Percentiles rank a stretch among this genome's conserved stretches.
phyloP scores from a whole-genome alignment of 495 filamentous ascomycete genomes.

The Diplogelasinospora grovesii region DNA sequence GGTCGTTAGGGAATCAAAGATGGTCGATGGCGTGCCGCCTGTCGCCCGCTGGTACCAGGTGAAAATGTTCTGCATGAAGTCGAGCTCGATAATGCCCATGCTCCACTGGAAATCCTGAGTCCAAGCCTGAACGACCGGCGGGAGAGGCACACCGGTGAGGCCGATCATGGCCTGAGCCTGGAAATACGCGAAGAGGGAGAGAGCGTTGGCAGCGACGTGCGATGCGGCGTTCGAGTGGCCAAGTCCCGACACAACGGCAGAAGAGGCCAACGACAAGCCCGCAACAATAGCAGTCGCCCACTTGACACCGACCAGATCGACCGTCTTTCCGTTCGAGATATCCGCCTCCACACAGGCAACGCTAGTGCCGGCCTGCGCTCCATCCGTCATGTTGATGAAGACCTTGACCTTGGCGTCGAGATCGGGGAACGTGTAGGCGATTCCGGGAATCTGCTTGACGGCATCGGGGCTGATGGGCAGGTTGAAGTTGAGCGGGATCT shows the following conservation, averaged over 20 bases:
- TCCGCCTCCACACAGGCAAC: slow-evolving; percentile 87
- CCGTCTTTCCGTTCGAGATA: slow-evolving; percentile 90
- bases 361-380: slow-evolving; percentile 36
- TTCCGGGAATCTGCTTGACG: slow-evolving; percentile 63
- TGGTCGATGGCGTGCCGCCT: slow-evolving; percentile 76
- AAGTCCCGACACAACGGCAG: slow-evolving; percentile 75
- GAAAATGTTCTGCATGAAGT: slow-evolving; percentile 80
- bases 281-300: slow-evolving; percentile 92
- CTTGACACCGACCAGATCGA: slow-evolving; percentile 80
- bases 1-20: slow-evolving; percentile 66
- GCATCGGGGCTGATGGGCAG: slow-evolving; percentile 53
- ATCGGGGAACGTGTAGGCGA: slow-evolving; percentile 87
- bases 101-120: slow-evolving; percentile 99
- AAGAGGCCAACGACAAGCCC: slow-evolving; percentile 74
- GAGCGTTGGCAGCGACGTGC: slow-evolving; percentile 88
- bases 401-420: slow-evolving; percentile 81
- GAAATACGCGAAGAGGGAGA: slow-evolving; percentile 94
- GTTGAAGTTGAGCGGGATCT: slow-evolving; percentile 70
- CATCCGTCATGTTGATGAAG: slow-evolving; percentile 62
- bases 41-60: slow-evolving; percentile 97
- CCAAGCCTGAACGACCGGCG: slow-evolving; percentile 88
- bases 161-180: slow-evolving; percentile 95
- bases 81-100: slow-evolving; percentile 89
- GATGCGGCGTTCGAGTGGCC: slow-evolving; percentile 93
- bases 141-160: slow-evolving; percentile 72